A percentile compares a stretch with the other conserved stretches of the same genome.
Conservation (phyloP, 495 filamentous ascomycete genomes). For the Daldinia childiae region DNA sequence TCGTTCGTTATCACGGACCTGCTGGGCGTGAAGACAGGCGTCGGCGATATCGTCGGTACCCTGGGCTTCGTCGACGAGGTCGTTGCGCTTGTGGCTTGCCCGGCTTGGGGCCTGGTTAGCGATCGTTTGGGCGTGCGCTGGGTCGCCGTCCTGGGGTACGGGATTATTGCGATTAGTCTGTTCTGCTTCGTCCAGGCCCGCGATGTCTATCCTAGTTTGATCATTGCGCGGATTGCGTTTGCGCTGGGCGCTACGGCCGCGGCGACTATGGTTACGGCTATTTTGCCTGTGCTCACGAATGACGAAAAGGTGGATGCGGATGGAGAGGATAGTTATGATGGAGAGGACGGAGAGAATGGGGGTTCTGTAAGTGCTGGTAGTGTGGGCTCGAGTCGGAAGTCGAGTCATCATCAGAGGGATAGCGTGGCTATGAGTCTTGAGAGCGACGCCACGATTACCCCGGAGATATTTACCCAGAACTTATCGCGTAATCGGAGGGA, state of each 20-base stretch:
- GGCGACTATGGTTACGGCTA: conserved; percentile 96
- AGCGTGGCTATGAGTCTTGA: conserved; percentile 64
- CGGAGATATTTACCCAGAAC: conserved; percentile 56
- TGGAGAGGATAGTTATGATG: conserved; percentile 24
- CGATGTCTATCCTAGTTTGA: conserved; percentile 88
- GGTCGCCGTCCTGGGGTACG: conserved; percentile 81
- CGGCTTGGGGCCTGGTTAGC: conserved; percentile 89
- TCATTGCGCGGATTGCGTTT: conserved; percentile 87
- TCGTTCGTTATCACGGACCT: conserved; percentile 95
- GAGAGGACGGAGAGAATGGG: conserved; percentile 5
- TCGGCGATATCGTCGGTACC: conserved; percentile 91
- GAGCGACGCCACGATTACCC: conserved; percentile 72
- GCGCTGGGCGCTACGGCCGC: conserved; percentile 89
- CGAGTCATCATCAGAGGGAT: conserved; percentile 39
- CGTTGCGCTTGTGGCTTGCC: conserved; percentile 89
- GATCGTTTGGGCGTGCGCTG: conserved; percentile 87
- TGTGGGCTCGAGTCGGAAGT: conserved; percentile 24
- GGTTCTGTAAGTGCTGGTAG: conserved; percentile 19
- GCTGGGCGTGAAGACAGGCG: conserved; percentile 75
- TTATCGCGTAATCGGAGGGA: conserved; percentile 23
- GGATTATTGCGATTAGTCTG: conserved; percentile 77
- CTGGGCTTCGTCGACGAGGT: conserved; percentile 96
- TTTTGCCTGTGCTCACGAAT: conserved; percentile 84
- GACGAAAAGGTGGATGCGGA: conserved; percentile 23
- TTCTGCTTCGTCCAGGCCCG: conserved; percentile 83